Evolutionary conservation across 805 yeast genomes (phyloP).

Genomic region (Yueomyces sinensis): DNA sequence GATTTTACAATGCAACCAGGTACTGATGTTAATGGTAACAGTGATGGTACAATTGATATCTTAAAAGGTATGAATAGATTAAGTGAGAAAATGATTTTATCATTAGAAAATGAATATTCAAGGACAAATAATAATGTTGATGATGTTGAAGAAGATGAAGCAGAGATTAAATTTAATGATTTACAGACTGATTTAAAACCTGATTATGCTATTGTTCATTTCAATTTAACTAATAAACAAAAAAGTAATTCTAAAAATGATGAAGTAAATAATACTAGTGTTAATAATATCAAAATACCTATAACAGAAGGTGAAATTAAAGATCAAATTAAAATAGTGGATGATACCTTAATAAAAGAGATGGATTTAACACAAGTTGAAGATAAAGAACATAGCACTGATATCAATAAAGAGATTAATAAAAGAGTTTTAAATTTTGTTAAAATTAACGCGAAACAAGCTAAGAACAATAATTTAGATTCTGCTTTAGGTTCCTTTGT

Average conservation of each 20-base stretch:
- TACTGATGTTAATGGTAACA: slow-evolving; percentile 33
- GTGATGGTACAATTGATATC: slow-evolving; percentile 56
- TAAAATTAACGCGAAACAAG: slow-evolving; percentile 41
- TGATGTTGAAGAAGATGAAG: slow-evolving; percentile 25
- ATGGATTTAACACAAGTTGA: background rate
- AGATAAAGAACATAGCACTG: slow-evolving; percentile 3
- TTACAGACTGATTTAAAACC: slow-evolving; percentile 34
- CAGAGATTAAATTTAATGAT: slow-evolving; percentile 35
- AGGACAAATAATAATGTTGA: slow-evolving; percentile 21
- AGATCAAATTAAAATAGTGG: background rate
- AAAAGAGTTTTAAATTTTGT: slow-evolving; percentile 31
- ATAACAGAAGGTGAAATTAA: background rate
- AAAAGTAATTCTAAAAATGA: background rate
- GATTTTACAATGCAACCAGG: slow-evolving; percentile 76
- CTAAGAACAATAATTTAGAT: slow-evolving; percentile 24
- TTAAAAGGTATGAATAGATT: slow-evolving; percentile 82
- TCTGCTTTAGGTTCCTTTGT: slow-evolving; percentile 14
- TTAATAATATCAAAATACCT: background rate
- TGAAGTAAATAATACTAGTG: background rate
- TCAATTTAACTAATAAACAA: slow-evolving; percentile 8
- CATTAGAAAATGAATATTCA: slow-evolving; percentile 32
- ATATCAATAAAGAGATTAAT: slow-evolving; percentile 22
- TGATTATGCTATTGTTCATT: slow-evolving; percentile 39
- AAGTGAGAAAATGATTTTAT: slow-evolving; percentile 65
- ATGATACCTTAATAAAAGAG: background rate